Conservation (phyloP, 306 rosid species). For the Casuarina equisetifolia region DNA sequence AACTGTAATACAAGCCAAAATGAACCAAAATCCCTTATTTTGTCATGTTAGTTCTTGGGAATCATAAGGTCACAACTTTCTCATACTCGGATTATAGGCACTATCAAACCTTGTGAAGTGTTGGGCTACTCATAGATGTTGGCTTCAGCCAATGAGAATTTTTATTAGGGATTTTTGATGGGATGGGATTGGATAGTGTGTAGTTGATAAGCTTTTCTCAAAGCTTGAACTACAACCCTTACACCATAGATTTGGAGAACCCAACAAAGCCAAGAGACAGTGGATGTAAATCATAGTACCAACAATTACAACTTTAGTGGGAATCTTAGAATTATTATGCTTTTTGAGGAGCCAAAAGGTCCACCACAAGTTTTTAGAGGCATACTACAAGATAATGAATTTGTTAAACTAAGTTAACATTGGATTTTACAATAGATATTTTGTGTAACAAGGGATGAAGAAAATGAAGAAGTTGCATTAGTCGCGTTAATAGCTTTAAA, state of each 20-base stretch:
- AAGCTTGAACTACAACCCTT: no score
- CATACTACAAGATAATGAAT: not conserved
- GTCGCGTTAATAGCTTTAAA: not conserved
- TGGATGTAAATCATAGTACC: slow-evolving; percentile 19
- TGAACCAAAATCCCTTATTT: not conserved
- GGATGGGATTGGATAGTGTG: not conserved
- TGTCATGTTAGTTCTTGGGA: not conserved
- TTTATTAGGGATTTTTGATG: not conserved
- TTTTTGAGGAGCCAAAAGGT: slow-evolving; percentile 3
- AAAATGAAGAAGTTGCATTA: not conserved
- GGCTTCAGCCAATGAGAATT: not conserved
- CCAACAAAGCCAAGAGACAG: not conserved
- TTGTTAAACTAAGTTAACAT: not conserved
- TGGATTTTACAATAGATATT: not conserved
- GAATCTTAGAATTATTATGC: not conserved
- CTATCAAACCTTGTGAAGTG: not conserved
- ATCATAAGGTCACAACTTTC: not conserved
- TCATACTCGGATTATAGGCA: not conserved
- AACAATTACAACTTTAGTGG: not conserved
- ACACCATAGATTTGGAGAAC: no score
- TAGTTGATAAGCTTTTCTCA: not conserved
- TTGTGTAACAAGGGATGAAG: not conserved
- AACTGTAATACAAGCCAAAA: not conserved
- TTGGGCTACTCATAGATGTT: not conserved
- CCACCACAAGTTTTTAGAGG: not conserved